Conservation (phyloP, 2,329 filamentous ascomycete species). For the Epichloe elymi region DNA sequence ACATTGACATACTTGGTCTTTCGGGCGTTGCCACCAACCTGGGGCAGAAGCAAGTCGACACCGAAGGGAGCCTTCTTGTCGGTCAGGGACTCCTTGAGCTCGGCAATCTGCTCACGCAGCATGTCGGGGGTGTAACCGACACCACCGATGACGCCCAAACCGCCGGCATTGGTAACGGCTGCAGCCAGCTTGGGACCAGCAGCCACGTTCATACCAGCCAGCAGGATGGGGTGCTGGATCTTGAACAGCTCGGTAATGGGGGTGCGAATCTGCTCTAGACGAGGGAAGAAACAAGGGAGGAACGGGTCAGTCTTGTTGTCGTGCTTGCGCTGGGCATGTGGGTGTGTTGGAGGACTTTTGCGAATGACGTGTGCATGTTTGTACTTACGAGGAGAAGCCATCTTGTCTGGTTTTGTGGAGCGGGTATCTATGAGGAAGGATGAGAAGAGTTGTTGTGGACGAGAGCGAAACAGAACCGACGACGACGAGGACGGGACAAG, state of each 20-base stretch:
- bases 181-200: slow-evolving; percentile 93
- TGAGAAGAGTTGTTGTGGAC: background rate
- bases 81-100: slow-evolving; percentile 75
- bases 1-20: slow-evolving; percentile 63
- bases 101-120: slow-evolving; percentile 86
- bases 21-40: slow-evolving; percentile 85
- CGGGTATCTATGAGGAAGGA: background rate
- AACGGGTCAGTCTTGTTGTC: background rate
- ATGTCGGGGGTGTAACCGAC: slow-evolving; percentile 95
- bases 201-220: slow-evolving; percentile 98
- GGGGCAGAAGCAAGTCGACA: slow-evolving; percentile 83
- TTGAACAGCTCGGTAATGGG: slow-evolving; percentile 89
- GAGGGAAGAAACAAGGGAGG: background rate
- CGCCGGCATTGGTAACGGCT: slow-evolving; percentile 92
- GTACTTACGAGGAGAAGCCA: slow-evolving; percentile 11
- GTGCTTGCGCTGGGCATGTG: too few species aligned
- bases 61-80: slow-evolving; percentile 95
- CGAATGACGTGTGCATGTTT: background rate
- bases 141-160: slow-evolving; percentile 91
- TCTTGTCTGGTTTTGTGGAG: background rate
- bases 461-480: background rate
- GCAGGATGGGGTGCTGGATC: slow-evolving; percentile 91
- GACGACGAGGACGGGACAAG: background rate
- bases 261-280: slow-evolving; percentile 56
- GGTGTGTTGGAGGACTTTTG: background rate